phyloP scores from a whole-genome alignment of 108 stramenopile genomes.

The Skeletonema grethae region DNA sequence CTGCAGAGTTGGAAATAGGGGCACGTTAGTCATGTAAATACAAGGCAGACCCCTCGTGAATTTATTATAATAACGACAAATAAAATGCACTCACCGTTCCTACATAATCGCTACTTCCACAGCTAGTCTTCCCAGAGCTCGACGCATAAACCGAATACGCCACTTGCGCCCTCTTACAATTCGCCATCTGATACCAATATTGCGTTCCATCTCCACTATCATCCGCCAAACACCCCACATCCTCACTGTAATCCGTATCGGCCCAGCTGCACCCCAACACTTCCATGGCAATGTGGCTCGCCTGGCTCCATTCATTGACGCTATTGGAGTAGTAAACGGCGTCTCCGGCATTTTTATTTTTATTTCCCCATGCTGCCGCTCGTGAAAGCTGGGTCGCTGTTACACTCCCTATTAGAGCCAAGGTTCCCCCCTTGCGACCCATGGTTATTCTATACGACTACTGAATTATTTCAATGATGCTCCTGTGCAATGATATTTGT shows the following conservation, averaged over 20 bases:
- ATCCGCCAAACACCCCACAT: conserved; percentile 70
- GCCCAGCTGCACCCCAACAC: conserved; percentile 80
- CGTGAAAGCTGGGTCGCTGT: conserved; percentile 7
- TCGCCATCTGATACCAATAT: conserved; percentile 90
- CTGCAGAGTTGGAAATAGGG: conserved; percentile 28
- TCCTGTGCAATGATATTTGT: too few relatives aligned
- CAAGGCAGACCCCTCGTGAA: too few relatives aligned
- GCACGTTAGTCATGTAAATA: neutral
- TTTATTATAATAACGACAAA: conserved; percentile 1
- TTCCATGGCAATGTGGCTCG: conserved; percentile 60
- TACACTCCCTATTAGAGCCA: conserved; percentile 12
- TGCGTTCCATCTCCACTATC: conserved; percentile 77
- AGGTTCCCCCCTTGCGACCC: conserved; percentile 10
- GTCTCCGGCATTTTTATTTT: conserved; percentile 5
- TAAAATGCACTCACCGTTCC: conserved; percentile 67
- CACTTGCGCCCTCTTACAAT: conserved; percentile 80
- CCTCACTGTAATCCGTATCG: conserved; percentile 64
- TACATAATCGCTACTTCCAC: conserved; percentile 59
- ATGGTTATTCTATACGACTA: neutral
- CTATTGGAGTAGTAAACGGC: conserved; percentile 51
- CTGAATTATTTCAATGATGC: too few relatives aligned
- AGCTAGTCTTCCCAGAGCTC: conserved; percentile 44
- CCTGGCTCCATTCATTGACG: conserved; percentile 58
- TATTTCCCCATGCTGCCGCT: conserved; percentile 42
- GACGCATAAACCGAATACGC: conserved; percentile 79